Percentiles rank a stretch among this genome's conserved stretches.
Evolutionary conservation across 306 rosid genomes (phyloP).

Genomic region (Quercus agrifolia): DNA sequence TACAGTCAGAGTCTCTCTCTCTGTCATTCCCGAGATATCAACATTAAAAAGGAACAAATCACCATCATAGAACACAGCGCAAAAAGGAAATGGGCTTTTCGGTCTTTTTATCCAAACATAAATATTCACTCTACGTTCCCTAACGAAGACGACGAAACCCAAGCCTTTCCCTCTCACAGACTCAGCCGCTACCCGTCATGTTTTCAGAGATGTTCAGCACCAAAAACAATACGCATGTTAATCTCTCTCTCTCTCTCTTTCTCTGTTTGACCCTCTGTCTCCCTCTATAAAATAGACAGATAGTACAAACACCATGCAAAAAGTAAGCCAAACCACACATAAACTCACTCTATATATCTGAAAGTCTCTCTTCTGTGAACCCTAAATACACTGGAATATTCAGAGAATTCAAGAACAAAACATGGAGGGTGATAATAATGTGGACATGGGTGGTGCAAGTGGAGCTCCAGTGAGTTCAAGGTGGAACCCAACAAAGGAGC

Average conservation of each 20-base stretch:
- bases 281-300: slow-evolving; percentile 36
- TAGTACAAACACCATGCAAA: slow-evolving; percentile 32
- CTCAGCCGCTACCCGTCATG: slow-evolving; percentile 72
- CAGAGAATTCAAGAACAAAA: too few relatives aligned
- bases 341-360: too few relatives aligned
- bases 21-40: slow-evolving; percentile 79
- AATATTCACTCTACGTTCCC: slow-evolving; percentile 15
- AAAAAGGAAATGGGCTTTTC: slow-evolving; percentile 24
- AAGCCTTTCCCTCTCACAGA: not conserved
- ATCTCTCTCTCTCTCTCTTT: slow-evolving; percentile 34
- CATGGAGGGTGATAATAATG: slow-evolving; percentile 25
- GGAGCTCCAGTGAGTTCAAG: slow-evolving; percentile 36
- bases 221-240: slow-evolving; percentile 96
- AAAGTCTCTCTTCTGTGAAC: not conserved
- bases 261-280: slow-evolving; percentile 33
- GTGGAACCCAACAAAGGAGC: slow-evolving; percentile 96
- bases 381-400: not conserved
- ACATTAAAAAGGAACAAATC: slow-evolving; percentile 29
- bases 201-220: slow-evolving; percentile 89
- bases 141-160: slow-evolving; percentile 32
- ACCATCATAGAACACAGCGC: slow-evolving; percentile 23
- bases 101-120: slow-evolving; percentile 21
- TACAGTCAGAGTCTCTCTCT: not conserved
- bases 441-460: not conserved
- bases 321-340: not conserved